A percentile compares a stretch with the other conserved stretches of the same genome.
Evolutionary conservation across 2,329 filamentous ascomycete species (phyloP).

Genomic region (Metarhizium humberi): DNA sequence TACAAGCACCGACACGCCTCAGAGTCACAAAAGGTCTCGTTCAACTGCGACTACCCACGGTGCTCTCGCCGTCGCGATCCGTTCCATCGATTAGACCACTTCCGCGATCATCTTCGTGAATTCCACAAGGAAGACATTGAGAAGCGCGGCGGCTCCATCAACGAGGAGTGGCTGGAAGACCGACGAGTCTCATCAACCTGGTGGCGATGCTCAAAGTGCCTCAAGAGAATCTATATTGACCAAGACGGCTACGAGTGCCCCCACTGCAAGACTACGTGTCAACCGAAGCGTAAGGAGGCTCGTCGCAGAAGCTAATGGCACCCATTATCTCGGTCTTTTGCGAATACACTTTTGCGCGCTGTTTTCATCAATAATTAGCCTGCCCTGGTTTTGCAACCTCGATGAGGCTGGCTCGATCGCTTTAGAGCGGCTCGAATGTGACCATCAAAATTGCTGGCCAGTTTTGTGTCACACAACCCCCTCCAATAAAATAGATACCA

Average conservation of each 20-base stretch:
- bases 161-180: slow-evolving; percentile 28
- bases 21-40: slow-evolving; percentile 30
- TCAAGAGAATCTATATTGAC: slow-evolving; percentile 33
- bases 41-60: slow-evolving; percentile 41
- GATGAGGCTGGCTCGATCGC: not conserved
- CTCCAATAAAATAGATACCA: not conserved
- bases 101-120: slow-evolving; percentile 45
- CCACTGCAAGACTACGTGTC: slow-evolving; percentile 36
- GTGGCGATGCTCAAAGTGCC: slow-evolving; percentile 48
- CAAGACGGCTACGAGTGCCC: slow-evolving; percentile 35
- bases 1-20: slow-evolving; percentile 37
- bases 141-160: slow-evolving; percentile 31
- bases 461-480: not conserved
- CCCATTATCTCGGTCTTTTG: not conserved
- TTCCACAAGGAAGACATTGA: slow-evolving; percentile 46
- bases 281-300: slow-evolving; percentile 30
- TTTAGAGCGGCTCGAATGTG: not conserved
- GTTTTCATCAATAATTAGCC: not conserved
- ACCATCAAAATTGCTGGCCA: not conserved
- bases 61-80: slow-evolving; percentile 36
- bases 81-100: slow-evolving; percentile 47
- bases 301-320: slow-evolving; percentile 15
- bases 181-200: slow-evolving; percentile 31
- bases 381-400: not conserved
- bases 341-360: not conserved